Base-by-base conservation (phyloP, 805 yeast species). In the Candida orba region DNA sequence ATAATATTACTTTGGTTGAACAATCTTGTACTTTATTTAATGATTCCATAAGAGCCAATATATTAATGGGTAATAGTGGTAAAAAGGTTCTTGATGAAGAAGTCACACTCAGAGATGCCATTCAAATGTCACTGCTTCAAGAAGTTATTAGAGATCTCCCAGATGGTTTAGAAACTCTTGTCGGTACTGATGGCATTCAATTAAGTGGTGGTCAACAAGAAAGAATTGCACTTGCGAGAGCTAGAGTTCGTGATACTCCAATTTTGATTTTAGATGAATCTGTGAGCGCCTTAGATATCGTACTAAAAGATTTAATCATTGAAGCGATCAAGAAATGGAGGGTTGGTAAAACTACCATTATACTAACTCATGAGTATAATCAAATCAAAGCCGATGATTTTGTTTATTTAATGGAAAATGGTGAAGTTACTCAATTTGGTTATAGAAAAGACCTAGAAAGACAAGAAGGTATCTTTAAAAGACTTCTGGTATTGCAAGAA, bases 151-250 rank as follows among this genome's bases (percentile, higher is more conserved):
- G 56, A 6, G 65, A 62, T 29, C 58, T 82, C 1, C 78, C 82
- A 0, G 56, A 74, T 5, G 87, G 90, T 0, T 31, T 77, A 3
- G 70, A 82, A 15, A 76, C 85, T 0, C 47, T 57, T 4, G 49
- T 86, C 8, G 76, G 79, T 0, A 53, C 57, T 2, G 63, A 66
- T 12, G 75, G 77, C 3, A 56, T 72, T 4, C 54, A 69, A 2
- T 64, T 91, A 8, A 86, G 96, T 50, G 98, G 98, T 5, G 99
- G 99, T 0, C 96, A 93, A 59, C 76, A 72, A 44, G 99, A 93
- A 62, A 68, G 90, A 48, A 69, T 93, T 3, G 84, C 91, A 0
- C 55, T 93, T 25, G 96, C 98, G 0, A 71, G 97, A 43, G 97
- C 97, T 0, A 71, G 70, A 44, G 46, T 89, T 4, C 70, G 87